Evolutionary conservation across 352 stramenopile species (phyloP), one percentile per base, ranked within the genome.

Genomic region (Phytophthora pinifolia): DNA sequence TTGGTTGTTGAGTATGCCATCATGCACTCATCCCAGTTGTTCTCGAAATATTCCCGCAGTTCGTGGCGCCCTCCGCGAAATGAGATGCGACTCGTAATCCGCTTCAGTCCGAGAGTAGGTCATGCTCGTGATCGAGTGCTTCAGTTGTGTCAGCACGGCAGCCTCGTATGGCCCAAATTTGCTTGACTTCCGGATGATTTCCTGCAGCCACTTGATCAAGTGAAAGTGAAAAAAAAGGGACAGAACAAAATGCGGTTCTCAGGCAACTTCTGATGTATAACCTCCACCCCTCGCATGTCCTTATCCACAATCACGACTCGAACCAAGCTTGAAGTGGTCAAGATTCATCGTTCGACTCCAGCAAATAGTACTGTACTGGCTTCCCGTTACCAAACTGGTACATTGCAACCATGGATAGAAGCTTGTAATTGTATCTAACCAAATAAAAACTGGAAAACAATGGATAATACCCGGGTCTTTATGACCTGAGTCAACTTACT

Each of bases 271-370:
- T 36, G 18, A 1, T n/a, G 41, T 3, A 44, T 48, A 1, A 48
- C 37, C 2, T 56, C 37, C 12, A 56, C 37, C 12, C 52, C 41
- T 6, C 34, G 33, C 33, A 52, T 45, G 15, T 59, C 42, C 27
- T 59, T 52, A 17, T 59, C 51, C 7, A 52, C 33, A 12, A 54
- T 52, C 0, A 59, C 33, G 4, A 59, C 46, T 1, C 41, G 51
- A 0, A 52, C 51, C 7, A 59, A 51, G 34, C 27, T 53, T 59
- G 34, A 53, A 53, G 34, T 59, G 42, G 4, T 59, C 43, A 0
- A 53, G 15, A 12, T 6, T 53, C 52, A 3, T 33, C 6, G 4
- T 17, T 53, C 2, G 42, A 42, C 25, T 53, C 27, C 4, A 52
- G 5, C 33, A 59, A 10, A 3, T 41, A 59, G 25, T 59, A 52